These are phyloP conservation scores for Pythium diclinum DNA, from an alignment of 352 stramenopile genomes.

Conservation along the genomic window DNA sequence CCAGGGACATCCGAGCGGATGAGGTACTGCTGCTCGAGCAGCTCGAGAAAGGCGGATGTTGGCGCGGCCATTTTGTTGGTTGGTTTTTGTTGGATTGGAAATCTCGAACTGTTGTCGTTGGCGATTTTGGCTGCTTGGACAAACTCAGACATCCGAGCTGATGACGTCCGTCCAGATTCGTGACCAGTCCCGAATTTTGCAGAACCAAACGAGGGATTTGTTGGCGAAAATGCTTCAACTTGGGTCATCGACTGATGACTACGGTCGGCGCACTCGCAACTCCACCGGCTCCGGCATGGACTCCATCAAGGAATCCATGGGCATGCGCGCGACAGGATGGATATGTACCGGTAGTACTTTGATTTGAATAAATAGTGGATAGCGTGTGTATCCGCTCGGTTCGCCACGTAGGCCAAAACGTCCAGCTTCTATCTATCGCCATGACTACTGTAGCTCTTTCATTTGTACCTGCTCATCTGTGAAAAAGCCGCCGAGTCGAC, in stretches of 20 bases:
- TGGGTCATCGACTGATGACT: not conserved
- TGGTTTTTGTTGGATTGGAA: slow-evolving; percentile 10
- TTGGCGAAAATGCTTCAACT: not conserved
- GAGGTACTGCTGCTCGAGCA: slow-evolving; percentile 37
- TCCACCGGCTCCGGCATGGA: too few species aligned
- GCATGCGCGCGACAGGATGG: too few species aligned
- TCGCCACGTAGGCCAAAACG: not conserved
- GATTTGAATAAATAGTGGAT: too few species aligned
- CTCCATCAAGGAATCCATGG: too few species aligned
- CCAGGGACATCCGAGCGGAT: slow-evolving; percentile 45
- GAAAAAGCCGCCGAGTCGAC: not conserved
- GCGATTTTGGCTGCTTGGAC: slow-evolving; percentile 7
- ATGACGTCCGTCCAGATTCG: not conserved
- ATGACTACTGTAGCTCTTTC: too few species aligned
- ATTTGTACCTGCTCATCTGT: not conserved
- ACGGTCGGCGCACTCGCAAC: too few species aligned
- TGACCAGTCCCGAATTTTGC: not conserved
- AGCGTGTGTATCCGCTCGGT: too few species aligned
- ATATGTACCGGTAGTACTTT: too few species aligned
- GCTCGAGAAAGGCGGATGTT: slow-evolving; percentile 43
- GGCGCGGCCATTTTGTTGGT: slow-evolving; percentile 27
- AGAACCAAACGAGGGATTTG: not conserved
- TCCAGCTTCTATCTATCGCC: not conserved
- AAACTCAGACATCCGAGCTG: not conserved
- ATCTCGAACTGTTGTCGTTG: not conserved